Base-by-base conservation (phyloP, 1,284 basidiomycete genomes). In the Ceratobasidium sp. region DNA sequence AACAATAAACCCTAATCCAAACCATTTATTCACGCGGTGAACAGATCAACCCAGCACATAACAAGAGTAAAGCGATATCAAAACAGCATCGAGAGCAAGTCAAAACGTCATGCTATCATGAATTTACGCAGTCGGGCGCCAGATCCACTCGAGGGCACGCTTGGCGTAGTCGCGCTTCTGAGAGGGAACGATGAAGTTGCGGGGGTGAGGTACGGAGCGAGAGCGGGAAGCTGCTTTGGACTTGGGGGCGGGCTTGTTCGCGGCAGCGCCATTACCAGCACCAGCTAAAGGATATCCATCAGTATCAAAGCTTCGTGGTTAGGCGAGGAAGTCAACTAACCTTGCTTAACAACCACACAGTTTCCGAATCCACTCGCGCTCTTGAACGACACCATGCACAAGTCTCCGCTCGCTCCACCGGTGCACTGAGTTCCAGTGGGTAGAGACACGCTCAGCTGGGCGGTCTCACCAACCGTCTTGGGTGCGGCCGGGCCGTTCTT, bases 401-500 rank as follows among this genome's bases (percentile, higher is more conserved):
- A 28, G 46, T 76, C 61, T 13, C 18, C 18, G 40, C 13, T 60
- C 61, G 23, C 26, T 3, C 72, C 72, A n/a, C 72, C 72, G 3
- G 60, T 76, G 53, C 72, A 76, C 60, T 64, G 66, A 28, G 72
- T 76, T 12, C 72, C 72, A 40, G 53, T 61, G 3, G 72, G 72
- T 18, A 76, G 9, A 15, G 46, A 55, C 15, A 76, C 72, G n/a
- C 51, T 66, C 46, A 76, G 46, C 49, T 66, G 61, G 10, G 60
- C 42, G 1, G 49, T 66, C 39, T 46, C 15, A 20, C 80, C 80
- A 39, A 77, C 75, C 33, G 28, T 77, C 20, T 66, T 77, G 26
- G 80, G 80, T 1, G 75, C 73, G 53, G n/a, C n/a, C n/a, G n/a
- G n/a, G n/a, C n/a, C 87, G 78, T 89, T 88, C 77, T 82, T 84